Base-by-base conservation (phyloP, 148 eudicot genomes). In the Polygonum maritimum region DNA sequence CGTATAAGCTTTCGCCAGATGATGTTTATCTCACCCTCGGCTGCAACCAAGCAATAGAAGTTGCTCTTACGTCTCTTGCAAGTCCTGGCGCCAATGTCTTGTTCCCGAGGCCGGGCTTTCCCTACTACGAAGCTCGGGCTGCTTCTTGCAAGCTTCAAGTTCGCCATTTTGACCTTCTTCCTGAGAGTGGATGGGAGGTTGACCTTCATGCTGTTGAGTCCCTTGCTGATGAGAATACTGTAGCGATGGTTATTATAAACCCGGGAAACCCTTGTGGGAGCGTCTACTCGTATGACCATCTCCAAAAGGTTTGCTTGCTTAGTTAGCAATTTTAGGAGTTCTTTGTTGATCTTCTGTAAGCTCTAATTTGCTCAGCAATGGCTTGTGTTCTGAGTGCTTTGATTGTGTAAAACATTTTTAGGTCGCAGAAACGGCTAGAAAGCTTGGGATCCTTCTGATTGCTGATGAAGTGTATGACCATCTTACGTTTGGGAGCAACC, bases 181-280 rank as follows among this genome's bases (percentile, higher is more conserved):
- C 80, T 3, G 80, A 82, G 13, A 80, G 75, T 19, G 85, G 76
- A 18, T 85, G 87, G 85, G 83, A 85, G 54, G 79, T 83, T 31
- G 88, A 85, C 62, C 80, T 85, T 22, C 63, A 79, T 57, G 63
- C 77, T 2, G 80, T 85, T 39, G 79, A 83, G 72, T 69, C 80
- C 72, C 49, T 80, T 40, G 85, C 80, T 4, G 84, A 85, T 80
- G 78, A 71, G 1, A 83, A 79, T 21, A 85, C 85, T 35, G 82
- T 76, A 48, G 88, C 88, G 26, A 75, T 85, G 18, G 88, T 83
- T 21, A 55, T 85, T 1, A 80, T 82, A 8, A 85, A 85, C 77
- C 88, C 88, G 16, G 83, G 88, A 1, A 85, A 85, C 75, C 88
- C 85, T 33, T 80, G 80, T 41, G 85, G 88, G 38, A 80, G 58